phyloP scores from a whole-genome alignment of 345 rosid genomes.

The Lumnitzera racemosa region DNA sequence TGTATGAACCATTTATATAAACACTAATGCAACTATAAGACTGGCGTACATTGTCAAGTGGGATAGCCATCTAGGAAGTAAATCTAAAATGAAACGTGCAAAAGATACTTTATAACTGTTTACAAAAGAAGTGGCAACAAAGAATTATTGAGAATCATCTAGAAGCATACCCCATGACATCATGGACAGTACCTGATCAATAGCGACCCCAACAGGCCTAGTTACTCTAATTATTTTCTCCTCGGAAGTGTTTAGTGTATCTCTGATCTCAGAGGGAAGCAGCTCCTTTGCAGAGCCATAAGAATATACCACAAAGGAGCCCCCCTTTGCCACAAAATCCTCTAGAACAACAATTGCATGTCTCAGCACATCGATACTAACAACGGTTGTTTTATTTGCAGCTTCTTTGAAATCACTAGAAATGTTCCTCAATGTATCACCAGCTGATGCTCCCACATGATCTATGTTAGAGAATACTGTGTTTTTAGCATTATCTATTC shows the following conservation, averaged over 20 bases:
- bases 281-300: conserved; percentile 62
- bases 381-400: conserved; percentile 37
- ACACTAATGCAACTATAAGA: too few relatives aligned
- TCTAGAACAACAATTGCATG: conserved; percentile 50
- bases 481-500: conserved; percentile 42
- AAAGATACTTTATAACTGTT: too few relatives aligned
- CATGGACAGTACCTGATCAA: conserved; percentile 52
- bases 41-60: too few relatives aligned
- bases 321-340: conserved; percentile 52
- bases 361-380: conserved; percentile 62
- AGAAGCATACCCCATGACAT: conserved; percentile 10
- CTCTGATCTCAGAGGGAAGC: conserved; percentile 67
- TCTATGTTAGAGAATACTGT: conserved; percentile 39
- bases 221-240: conserved; percentile 40
- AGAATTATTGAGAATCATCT: conserved; percentile 2
- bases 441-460: conserved; percentile 49
- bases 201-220: conserved; percentile 54
- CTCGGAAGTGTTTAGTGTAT: conserved; percentile 55
- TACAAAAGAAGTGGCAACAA: background rate
- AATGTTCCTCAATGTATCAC: conserved; percentile 35
- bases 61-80: too few relatives aligned
- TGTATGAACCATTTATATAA: background rate
- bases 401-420: conserved; percentile 53
- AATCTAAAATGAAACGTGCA: too few relatives aligned
- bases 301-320: conserved; percentile 55